A percentile compares a stretch with the other conserved stretches of the same genome.
Evolutionary conservation across 1,139 yeast genomes (phyloP).

Genomic region (Blastobotrys aristatus): DNA sequence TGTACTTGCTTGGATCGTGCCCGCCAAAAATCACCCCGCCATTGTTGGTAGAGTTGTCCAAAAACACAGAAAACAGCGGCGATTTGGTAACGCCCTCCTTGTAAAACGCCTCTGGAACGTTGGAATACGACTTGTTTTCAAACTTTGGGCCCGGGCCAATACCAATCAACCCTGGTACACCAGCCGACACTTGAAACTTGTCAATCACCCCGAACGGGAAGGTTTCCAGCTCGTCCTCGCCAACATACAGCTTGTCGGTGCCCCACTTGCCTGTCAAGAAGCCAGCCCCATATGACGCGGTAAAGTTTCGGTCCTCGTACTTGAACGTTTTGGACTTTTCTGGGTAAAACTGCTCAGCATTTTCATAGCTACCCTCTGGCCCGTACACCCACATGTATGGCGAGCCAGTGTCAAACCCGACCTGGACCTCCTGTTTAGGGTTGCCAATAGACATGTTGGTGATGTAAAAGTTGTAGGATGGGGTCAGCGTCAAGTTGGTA

Average conservation of each 20-base stretch:
- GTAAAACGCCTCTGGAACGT: constrained; percentile 57
- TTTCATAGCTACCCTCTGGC: constrained; percentile 27
- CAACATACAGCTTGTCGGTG: constrained; percentile 46
- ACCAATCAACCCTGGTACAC: constrained; percentile 35
- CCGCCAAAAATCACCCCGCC: constrained; percentile 56
- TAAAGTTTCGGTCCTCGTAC: constrained; percentile 22
- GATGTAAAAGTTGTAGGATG: constrained; percentile 30
- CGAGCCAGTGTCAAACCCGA: constrained; percentile 39
- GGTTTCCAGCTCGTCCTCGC: constrained; percentile 40
- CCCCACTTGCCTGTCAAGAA: constrained; percentile 68
- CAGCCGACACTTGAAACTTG: constrained; percentile 27
- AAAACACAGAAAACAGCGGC: constrained; percentile 48
- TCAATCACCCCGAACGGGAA: constrained; percentile 47
- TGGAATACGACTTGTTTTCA: constrained; percentile 39
- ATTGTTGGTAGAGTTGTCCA: constrained; percentile 32
- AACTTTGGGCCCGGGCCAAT: constrained; percentile 32
- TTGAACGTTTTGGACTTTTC: constrained; percentile 24
- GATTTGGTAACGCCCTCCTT: constrained; percentile 48
- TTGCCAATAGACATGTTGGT: constrained; percentile 34
- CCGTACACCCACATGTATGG: constrained; percentile 42
- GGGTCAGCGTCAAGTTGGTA: constrained; percentile 19
- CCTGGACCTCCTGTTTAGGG: constrained; percentile 31
- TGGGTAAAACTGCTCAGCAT: constrained; percentile 36
- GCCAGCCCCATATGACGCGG: constrained; percentile 58
- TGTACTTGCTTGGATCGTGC: constrained; percentile 47